Percentiles rank a stretch among this genome's conserved stretches.
Evolutionary conservation across 169 alveolate genomes (phyloP).

Genomic region (Cryptosporidium ryanae): DNA sequence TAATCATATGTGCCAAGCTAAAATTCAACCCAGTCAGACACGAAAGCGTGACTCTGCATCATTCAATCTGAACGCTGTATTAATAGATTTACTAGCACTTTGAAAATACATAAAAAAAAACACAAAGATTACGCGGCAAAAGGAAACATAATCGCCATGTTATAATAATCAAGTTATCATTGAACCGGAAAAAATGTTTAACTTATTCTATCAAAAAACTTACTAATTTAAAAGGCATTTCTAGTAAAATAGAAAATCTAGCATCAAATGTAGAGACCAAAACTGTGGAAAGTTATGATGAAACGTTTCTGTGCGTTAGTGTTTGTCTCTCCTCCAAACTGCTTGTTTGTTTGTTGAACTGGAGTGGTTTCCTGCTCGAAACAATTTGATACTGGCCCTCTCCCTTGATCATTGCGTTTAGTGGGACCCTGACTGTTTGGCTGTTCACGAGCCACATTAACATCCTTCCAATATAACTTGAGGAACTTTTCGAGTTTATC

Average conservation of each 20-base stretch:
- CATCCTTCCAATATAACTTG: constrained; percentile 45
- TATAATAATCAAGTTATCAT: neutral
- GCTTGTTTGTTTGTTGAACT: constrained; percentile 22
- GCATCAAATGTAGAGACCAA: too few relatives aligned
- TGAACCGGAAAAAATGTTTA: too few relatives aligned
- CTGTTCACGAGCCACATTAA: constrained; percentile 74
- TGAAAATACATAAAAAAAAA: constrained; percentile 13
- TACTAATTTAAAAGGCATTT: too few relatives aligned
- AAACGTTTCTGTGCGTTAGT: constrained; percentile 4
- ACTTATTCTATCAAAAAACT: too few relatives aligned
- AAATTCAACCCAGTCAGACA: neutral
- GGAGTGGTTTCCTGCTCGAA: constrained; percentile 62
- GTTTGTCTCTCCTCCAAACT: neutral
- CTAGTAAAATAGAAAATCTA: too few relatives aligned
- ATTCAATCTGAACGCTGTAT: neutral
- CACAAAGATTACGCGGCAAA: constrained; percentile 21
- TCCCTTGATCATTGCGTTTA: constrained; percentile 65
- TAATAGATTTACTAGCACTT: too few relatives aligned
- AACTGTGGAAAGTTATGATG: neutral
- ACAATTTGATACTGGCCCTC: constrained; percentile 68
- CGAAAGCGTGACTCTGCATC: neutral
- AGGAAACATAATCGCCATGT: constrained; percentile 27
- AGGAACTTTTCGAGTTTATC: constrained; percentile 66
- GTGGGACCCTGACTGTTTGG: constrained; percentile 71
- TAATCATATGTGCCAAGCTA: constrained; percentile 13